Evolutionary conservation across 2,329 filamentous ascomycete genomes (phyloP).

Genomic region (Myriosclerotinia curreyana): DNA sequence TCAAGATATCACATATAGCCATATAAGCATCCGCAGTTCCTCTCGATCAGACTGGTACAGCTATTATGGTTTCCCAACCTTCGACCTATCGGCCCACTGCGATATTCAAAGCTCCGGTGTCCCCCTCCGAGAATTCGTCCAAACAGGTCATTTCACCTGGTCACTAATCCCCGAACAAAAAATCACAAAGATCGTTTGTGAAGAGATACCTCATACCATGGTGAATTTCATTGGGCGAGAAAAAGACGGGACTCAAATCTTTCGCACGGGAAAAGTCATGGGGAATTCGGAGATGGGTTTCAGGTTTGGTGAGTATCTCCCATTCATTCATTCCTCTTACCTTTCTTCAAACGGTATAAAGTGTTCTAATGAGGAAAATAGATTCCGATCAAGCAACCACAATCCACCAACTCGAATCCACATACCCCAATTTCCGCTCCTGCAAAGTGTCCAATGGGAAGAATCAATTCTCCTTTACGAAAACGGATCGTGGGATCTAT

Average conservation of each 20-base stretch:
- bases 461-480: slow-evolving; percentile 8
- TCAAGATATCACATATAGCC: slow-evolving; percentile 14
- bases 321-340: not conserved
- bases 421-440: not conserved
- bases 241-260: not conserved
- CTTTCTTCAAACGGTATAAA: not conserved
- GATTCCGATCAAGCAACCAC: not conserved
- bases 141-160: slow-evolving; percentile 14
- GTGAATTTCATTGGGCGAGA: slow-evolving; percentile 8
- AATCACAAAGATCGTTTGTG: slow-evolving; percentile 16
- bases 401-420: slow-evolving; percentile 12
- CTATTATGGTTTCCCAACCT: slow-evolving; percentile 13
- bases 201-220: slow-evolving; percentile 5
- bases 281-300: slow-evolving; percentile 1
- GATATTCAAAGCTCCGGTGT: slow-evolving; percentile 8
- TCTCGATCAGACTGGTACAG: slow-evolving; percentile 10
- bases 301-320: not conserved
- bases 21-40: slow-evolving; percentile 10
- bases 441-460: slow-evolving; percentile 9
- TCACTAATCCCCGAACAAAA: slow-evolving; percentile 14
- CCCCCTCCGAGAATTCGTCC: slow-evolving; percentile 10
- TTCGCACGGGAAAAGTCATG: slow-evolving; percentile 5
- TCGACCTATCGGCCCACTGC: slow-evolving; percentile 12
- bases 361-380: not conserved
- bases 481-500: slow-evolving; percentile 11